Evolutionary conservation across 495 filamentous ascomycete genomes (phyloP).

Genomic region (Annulohypoxylon nitens): DNA sequence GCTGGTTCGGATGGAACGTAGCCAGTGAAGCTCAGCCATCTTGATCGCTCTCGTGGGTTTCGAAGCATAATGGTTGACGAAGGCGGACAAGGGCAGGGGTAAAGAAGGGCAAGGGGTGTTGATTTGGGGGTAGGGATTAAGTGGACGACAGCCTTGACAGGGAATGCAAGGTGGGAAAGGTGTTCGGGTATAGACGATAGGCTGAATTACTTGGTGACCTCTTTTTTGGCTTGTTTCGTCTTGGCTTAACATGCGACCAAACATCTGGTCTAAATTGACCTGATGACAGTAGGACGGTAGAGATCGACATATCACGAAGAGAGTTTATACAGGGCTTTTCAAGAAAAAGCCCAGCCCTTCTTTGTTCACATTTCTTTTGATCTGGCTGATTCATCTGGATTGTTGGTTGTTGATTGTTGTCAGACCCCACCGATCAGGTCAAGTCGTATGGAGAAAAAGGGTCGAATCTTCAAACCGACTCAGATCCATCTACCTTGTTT

Average conservation of each 20-base stretch:
- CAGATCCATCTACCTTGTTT: conserved; percentile 21
- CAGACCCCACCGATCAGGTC: neutral
- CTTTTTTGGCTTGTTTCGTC: conserved; percentile 52
- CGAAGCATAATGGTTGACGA: conserved; percentile 50
- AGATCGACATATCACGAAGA: conserved; percentile 1
- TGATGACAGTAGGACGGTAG: conserved; percentile 11
- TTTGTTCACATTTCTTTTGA: conserved; percentile 16
- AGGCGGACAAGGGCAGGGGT: conserved; percentile 21
- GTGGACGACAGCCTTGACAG: conserved; percentile 16
- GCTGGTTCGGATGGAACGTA: conserved; percentile 44
- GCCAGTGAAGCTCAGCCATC: conserved; percentile 53
- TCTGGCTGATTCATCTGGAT: conserved; percentile 6
- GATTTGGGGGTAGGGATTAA: conserved; percentile 23
- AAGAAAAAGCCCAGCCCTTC: neutral
- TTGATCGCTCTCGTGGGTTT: conserved; percentile 43
- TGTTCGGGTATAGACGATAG: conserved; percentile 36
- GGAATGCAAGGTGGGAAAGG: conserved; percentile 35
- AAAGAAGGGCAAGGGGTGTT: conserved; percentile 3
- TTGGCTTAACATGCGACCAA: conserved; percentile 42
- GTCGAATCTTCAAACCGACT: conserved; percentile 32
- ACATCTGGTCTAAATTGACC: conserved; percentile 34
- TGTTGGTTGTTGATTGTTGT: conserved; percentile 6
- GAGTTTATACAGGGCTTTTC: neutral
- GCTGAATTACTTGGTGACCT: conserved; percentile 40
- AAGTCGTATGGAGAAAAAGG: conserved; percentile 5